Base-by-base conservation (phyloP, 805 yeast genomes). In the Metschnikowia noctiluminum region DNA sequence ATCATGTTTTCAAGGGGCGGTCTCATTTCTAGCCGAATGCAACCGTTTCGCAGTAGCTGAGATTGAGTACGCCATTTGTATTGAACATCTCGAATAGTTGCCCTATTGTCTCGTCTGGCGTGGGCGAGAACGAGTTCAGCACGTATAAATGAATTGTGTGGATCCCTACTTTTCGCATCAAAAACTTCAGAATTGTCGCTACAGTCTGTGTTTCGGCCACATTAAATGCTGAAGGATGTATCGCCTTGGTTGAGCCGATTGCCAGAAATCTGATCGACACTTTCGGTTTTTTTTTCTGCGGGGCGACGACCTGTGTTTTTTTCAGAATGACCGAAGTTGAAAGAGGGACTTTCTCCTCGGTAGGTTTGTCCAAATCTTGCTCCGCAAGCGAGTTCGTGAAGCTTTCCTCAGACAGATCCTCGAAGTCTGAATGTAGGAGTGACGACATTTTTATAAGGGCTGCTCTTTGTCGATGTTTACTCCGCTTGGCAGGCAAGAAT, bases 231-330 rank as follows among this genome's bases (percentile, higher is more conserved):
- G 70, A 65, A 0, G 87, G 87, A 1, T 60, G 65, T 3, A 84
- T 65, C 3, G 69, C 66, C 1, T 78, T 76, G 0, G 81, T 71
- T 0, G 85, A 76, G 0, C 88, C 88, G 32, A 84, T 78, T 1
- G 88, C 77, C 51, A 76, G 79, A 57, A 84, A 79, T 34, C 87
- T 62, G 8, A 82, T 65, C 1, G 78, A 72, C 13, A 81, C 64
- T 55, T 74, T 77, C 7, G 38, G 51, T 7, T 26, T 35, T 4
- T 36, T 35, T 15, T 6, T 31, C n/a, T 36, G 42, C 7, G 26
- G 28, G 14, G 13, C 8, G n/a, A 35, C 11, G 2, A 34, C 15
- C 7, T 42, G 27, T 1, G 44, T 15, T 13, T 14, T 31, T 16
- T 38, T 32, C 9, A 52, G 43, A 13, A 46, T 44, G 12, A 46